Evolutionary conservation across 1,139 yeast genomes (phyloP).

Genomic region (Taphrina betulina): DNA sequence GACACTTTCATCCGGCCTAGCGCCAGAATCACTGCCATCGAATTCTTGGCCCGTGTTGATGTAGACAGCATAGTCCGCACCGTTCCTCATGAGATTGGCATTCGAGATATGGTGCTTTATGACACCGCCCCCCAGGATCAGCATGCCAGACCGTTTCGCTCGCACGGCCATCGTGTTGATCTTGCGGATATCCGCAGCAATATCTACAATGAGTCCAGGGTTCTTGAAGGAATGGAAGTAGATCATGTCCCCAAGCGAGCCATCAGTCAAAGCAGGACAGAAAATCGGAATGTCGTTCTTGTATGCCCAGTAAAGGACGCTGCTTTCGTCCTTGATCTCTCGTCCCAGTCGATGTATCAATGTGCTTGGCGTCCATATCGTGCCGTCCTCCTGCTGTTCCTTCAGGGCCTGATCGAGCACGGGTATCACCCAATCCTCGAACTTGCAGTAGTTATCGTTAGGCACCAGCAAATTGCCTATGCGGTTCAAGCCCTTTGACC

Average conservation of each 20-base stretch:
- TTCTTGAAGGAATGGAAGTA: conserved; percentile 97
- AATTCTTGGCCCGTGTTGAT: conserved; percentile 98
- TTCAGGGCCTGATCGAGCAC: conserved; percentile 78
- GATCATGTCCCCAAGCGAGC: conserved; percentile 97
- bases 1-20: conserved; percentile 97
- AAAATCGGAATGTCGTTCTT: conserved; percentile 92
- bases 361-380: conserved; percentile 88
- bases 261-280: conserved; percentile 97
- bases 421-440: conserved; percentile 98
- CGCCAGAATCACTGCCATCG: conserved; percentile 99
- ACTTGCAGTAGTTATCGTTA: conserved; percentile 92
- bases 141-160: conserved; percentile 94
- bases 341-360: conserved; percentile 90
- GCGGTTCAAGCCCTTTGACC: conserved; percentile 96
- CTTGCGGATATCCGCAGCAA: conserved; percentile 87
- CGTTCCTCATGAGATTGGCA: conserved; percentile 98
- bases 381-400: conserved; percentile 77
- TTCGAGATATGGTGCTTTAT: conserved; percentile 96
- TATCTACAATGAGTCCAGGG: conserved; percentile 86
- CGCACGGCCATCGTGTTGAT: conserved; percentile 94
- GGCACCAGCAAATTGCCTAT: conserved; percentile 96
- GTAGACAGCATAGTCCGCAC: conserved; percentile 96
- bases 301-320: conserved; percentile 98
- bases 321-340: conserved; percentile 87
- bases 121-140: conserved; percentile 93